phyloP scores from a whole-genome alignment of 257 asterid species.

The Nicotiana tomentosiformis region DNA sequence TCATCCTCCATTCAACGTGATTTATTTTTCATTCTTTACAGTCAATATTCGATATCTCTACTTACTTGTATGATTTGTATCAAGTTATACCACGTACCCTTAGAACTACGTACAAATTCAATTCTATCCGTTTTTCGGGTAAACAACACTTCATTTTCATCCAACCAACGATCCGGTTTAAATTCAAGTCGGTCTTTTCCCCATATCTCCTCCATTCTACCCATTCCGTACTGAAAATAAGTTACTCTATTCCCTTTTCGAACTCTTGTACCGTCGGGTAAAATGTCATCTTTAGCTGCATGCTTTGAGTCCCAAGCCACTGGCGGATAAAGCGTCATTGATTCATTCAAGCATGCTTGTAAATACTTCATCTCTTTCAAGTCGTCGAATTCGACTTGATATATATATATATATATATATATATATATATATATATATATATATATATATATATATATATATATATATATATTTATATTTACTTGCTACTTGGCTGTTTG shows the following conservation, averaged over 20 bases:
- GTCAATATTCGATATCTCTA: no score
- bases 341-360: slow-evolving; percentile 62
- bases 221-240: slow-evolving; percentile 17
- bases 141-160: not conserved
- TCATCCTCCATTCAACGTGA: no score
- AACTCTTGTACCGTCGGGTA: slow-evolving; percentile 64
- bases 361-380: slow-evolving; percentile 41
- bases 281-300: slow-evolving; percentile 35
- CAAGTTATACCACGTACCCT: no score
- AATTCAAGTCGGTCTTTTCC: slow-evolving; percentile 18
- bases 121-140: no score
- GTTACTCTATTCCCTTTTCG: slow-evolving; percentile 3
- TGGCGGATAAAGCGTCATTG: slow-evolving; percentile 86
- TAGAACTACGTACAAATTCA: no score
- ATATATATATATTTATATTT: no score
- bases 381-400: not conserved
- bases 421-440: no score
- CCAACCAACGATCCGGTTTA: slow-evolving; percentile 21
- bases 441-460: no score
- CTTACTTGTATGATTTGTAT: no score
- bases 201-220: slow-evolving; percentile 16
- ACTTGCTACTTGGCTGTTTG: no score
- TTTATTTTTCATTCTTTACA: no score
- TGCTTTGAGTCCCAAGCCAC: slow-evolving; percentile 62
- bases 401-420: no score